These are phyloP conservation scores for Orbilia oligospora DNA, from an alignment of 2,329 filamentous ascomycete species.

Conservation along the genomic window DNA sequence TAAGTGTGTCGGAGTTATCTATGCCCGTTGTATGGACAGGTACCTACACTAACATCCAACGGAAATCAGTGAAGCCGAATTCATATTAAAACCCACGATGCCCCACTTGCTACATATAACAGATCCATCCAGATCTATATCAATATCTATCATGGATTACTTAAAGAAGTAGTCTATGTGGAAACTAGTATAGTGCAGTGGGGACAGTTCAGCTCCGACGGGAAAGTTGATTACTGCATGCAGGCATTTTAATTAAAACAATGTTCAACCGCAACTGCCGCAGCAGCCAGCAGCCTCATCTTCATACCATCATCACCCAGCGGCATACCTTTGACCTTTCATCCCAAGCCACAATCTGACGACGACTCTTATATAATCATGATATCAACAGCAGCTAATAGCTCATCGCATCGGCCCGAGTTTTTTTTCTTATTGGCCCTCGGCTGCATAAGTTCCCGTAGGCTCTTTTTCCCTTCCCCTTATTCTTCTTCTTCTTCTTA, in stretches of 20 bases:
- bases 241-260: not conserved
- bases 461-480: not conserved
- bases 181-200: too few relatives aligned
- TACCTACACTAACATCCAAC: not conserved
- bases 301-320: conserved; percentile 1
- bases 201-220: conserved; percentile 1
- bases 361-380: too few relatives aligned
- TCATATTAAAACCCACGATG: not conserved
- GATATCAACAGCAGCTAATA: too few relatives aligned
- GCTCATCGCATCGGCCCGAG: conserved; percentile 16
- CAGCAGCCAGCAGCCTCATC: conserved; percentile 16
- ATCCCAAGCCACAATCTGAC: conserved; percentile 8
- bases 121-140: not conserved
- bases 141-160: too few relatives aligned
- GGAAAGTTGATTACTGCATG: not conserved
- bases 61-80: not conserved
- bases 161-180: too few relatives aligned
- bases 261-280: not conserved
- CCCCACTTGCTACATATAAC: not conserved
- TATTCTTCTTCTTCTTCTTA: not conserved
- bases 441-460: conserved; percentile 27
- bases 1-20: conserved; percentile 7
- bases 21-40: conserved; percentile 10
- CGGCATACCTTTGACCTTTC: not conserved
- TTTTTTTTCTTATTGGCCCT: not conserved